Conservation (phyloP, 1,284 basidiomycete species). For the Microbotryum intermedium region DNA sequence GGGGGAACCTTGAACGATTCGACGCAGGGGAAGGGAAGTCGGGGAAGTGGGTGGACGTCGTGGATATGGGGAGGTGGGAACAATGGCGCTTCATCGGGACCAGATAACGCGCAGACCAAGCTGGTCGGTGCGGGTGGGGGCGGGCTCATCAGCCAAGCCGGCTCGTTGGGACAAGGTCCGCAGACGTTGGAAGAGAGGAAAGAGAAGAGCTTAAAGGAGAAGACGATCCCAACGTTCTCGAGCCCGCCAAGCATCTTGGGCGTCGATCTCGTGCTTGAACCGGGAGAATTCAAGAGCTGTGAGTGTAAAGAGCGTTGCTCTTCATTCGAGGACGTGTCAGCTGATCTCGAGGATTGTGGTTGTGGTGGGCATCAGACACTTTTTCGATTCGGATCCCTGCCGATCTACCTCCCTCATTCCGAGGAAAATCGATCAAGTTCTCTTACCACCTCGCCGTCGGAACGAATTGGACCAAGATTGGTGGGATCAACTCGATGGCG, state of each 20-base stretch:
- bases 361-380: slow-evolving; percentile 50
- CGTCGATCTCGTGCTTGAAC: slow-evolving; percentile 64
- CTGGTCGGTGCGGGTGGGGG: slow-evolving; percentile 45
- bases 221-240: slow-evolving; percentile 66
- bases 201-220: slow-evolving; percentile 48
- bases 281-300: slow-evolving; percentile 76
- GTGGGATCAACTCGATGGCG: slow-evolving; percentile 22
- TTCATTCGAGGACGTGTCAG: neutral
- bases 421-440: slow-evolving; percentile 72
- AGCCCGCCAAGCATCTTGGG: slow-evolving; percentile 74
- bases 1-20: slow-evolving; percentile 45
- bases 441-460: slow-evolving; percentile 82
- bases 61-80: slow-evolving; percentile 47
- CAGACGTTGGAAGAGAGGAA: slow-evolving; percentile 49
- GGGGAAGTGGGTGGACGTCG: slow-evolving; percentile 38
- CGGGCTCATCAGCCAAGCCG: neutral
- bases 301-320: slow-evolving; percentile 38
- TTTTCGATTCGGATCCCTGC: slow-evolving; percentile 67
- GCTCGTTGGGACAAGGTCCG: neutral
- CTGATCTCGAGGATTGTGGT: neutral
- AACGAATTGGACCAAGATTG: slow-evolving; percentile 57
- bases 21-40: slow-evolving; percentile 36
- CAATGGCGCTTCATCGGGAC: slow-evolving; percentile 44
- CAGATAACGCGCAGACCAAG: neutral
- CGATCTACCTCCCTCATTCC: slow-evolving; percentile 79